Percentiles rank a stretch among this genome's conserved stretches.
phyloP scores from a whole-genome alignment of 176 grass and related monocot genomes.

The Aegilops tauschii region DNA sequence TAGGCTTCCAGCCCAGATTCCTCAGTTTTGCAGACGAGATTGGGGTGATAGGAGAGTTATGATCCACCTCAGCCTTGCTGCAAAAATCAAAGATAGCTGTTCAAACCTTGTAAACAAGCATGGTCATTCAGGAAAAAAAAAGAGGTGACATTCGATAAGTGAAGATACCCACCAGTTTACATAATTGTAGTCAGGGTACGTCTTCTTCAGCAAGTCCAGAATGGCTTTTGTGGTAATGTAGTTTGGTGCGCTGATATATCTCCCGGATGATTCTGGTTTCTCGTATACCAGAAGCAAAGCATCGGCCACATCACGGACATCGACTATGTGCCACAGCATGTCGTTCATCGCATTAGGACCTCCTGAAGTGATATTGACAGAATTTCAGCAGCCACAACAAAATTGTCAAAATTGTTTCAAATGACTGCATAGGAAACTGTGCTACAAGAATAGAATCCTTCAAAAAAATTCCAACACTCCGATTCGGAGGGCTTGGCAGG shows the following conservation, averaged over 20 bases:
- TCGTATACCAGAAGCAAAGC: slow-evolving; percentile 34
- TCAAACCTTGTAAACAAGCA: background rate
- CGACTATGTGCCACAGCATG: slow-evolving; percentile 6
- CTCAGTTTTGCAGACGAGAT: slow-evolving; percentile 32
- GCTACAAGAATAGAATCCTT: too few species aligned
- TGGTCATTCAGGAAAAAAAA: background rate
- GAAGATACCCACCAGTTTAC: slow-evolving; percentile 31
- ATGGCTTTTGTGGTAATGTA: background rate
- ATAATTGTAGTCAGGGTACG: slow-evolving; percentile 45
- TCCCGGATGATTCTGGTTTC: slow-evolving; percentile 14
- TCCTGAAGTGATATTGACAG: slow-evolving; percentile 8
- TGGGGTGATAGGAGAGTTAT: background rate
- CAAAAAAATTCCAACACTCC: too few species aligned
- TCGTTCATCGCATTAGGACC: slow-evolving; percentile 22
- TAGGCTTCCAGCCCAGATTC: slow-evolving; percentile 47
- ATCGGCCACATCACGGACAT: slow-evolving; percentile 36
- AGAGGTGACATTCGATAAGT: too few species aligned
- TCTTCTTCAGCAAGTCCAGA: slow-evolving; percentile 30
- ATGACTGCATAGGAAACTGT: too few species aligned
- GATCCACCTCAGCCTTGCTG: slow-evolving; percentile 21
- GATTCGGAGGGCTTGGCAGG: too few species aligned
- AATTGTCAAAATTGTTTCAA: too few species aligned
- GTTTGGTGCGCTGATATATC: slow-evolving; percentile 35
- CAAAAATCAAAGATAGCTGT: background rate
- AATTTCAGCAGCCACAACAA: background rate